Base-by-base conservation (phyloP, 495 filamentous ascomycete genomes). In the Articulospora tetracladia region DNA sequence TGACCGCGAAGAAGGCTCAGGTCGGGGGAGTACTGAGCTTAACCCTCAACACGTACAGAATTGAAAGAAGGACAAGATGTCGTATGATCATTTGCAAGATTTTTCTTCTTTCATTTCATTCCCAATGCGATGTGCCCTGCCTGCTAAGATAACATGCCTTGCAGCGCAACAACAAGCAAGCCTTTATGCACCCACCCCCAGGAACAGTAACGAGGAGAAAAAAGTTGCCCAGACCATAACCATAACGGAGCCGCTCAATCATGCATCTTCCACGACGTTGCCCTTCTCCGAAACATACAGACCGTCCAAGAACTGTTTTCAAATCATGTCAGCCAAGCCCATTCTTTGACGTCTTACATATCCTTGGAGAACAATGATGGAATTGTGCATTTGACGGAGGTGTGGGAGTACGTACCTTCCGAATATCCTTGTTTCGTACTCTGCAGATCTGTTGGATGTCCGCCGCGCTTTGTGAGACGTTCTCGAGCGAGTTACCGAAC, bases 361-460 rank as follows among this genome's bases (percentile, higher is more conserved):
- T 59, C 8, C 28, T 26, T 1, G 3, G 17, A 58, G 20, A 1
- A 32, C 32, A 20, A 53, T 25, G 12, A n/a, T 59, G 10, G 41
- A 54, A 32, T 30, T 60, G 93, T 89, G 79, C 91, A 91, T 83
- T 96, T 96, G 94, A 97, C 91, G 89, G 96, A 97, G 85, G 96
- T 91, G 76, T 86, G 80, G 88, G 91, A 77, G 90, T 89, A 79
- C 56, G 51, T 62, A 96, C 91, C 91, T 98, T 97, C 80, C 95
- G 92, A 83, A 98, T 98, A 96, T 98, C 94, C 91, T 98, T 98
- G 88, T 98, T 98, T 73, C 90, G 85, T 77, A 97, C 94, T 79
- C 88, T 83, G 89, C 94, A 98, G 79, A 93, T 92, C 79, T 98
- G 94, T 85, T 98, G 94, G 77, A 98, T 97, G 75, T 98, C 94